phyloP scores from a whole-genome alignment of 78 protist species.

The Dictyostelium brefeldianum region DNA sequence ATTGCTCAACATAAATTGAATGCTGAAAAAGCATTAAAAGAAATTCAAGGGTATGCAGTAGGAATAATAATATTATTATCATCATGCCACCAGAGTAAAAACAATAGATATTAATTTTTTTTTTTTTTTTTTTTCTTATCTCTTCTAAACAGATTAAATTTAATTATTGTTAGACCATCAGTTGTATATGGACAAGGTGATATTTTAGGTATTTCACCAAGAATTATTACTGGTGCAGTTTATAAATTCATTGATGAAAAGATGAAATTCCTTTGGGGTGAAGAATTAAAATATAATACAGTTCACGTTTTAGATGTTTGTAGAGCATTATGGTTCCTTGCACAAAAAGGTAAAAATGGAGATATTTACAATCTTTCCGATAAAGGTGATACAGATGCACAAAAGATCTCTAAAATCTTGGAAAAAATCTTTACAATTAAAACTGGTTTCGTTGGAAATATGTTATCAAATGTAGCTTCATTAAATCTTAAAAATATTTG shows the following conservation, averaged over 20 bases:
- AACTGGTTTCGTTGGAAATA: constrained; percentile 90
- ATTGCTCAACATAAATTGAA: constrained; percentile 84
- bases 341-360: constrained; percentile 84
- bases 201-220: constrained; percentile 93
- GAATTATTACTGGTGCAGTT: constrained; percentile 95
- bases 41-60: constrained; percentile 52
- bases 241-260: constrained; percentile 92
- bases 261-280: constrained; percentile 95
- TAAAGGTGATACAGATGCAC: constrained; percentile 92
- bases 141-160: constrained; percentile 39
- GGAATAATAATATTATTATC: neutral
- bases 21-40: constrained; percentile 90
- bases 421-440: constrained; percentile 92
- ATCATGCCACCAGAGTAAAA: too few species aligned
- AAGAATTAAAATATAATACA: constrained; percentile 93
- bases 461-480: constrained; percentile 81
- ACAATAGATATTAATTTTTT: neutral
- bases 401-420: constrained; percentile 81
- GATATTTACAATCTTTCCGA: constrained; percentile 94
- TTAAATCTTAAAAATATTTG: constrained; percentile 79
- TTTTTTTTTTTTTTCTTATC: neutral
- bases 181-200: constrained; percentile 97
- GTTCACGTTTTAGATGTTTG: constrained; percentile 97
- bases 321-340: constrained; percentile 89
- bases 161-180: constrained; percentile 95